phyloP scores from a whole-genome alignment of 192 early-diverging fungal genomes.

The Backusella morwellensis region DNA sequence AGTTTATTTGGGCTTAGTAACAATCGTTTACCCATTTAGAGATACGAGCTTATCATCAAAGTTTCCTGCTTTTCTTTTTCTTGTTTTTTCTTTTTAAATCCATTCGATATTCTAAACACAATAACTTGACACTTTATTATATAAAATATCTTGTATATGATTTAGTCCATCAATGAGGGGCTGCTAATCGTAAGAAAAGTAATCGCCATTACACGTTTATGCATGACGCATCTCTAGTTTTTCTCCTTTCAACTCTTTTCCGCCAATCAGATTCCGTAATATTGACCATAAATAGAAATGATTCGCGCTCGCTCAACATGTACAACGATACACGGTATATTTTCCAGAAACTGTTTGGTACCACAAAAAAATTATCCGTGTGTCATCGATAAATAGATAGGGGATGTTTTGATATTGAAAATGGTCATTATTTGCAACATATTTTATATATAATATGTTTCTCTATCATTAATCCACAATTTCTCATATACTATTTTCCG shows the following conservation, averaged over 20 bases:
- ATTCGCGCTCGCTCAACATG: neutral
- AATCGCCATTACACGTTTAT: neutral
- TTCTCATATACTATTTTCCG: neutral
- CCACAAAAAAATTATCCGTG: neutral
- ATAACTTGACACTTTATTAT: neutral
- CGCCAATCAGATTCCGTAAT: neutral
- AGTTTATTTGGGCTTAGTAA: neutral
- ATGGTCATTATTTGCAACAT: neutral
- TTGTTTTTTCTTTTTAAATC: neutral
- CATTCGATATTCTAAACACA: neutral
- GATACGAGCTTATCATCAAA: neutral
- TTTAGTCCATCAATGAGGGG: neutral
- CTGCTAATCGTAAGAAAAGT: too few relatives aligned
- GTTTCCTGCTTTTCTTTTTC: neutral
- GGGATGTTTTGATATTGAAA: neutral
- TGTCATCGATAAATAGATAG: neutral
- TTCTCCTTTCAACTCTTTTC: neutral
- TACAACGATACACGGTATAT: neutral
- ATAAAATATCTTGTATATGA: too few relatives aligned
- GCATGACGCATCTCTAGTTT: neutral
- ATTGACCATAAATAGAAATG: neutral
- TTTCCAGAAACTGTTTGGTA: neutral
- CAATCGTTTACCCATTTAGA: neutral
- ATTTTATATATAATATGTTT: too few relatives aligned
- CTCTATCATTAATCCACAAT: too few relatives aligned